These are phyloP conservation scores for Xerocomus brunneocitrinus DNA, from an alignment of 768 basidiomycete genomes.

Conservation along the genomic window DNA sequence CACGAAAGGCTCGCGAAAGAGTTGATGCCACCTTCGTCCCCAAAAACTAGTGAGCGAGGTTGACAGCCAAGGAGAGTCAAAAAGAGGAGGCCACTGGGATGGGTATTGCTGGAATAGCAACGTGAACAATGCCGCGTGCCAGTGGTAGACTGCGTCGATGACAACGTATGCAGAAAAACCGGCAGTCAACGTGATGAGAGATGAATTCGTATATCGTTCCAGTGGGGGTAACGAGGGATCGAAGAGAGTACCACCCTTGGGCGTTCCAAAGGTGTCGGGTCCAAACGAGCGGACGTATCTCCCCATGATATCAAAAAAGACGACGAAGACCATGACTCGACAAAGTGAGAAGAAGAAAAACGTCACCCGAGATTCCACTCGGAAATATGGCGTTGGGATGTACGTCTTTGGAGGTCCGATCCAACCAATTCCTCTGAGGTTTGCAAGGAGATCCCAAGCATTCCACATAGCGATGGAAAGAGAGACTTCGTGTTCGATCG, in stretches of 20 bases:
- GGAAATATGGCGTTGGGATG: slow-evolving; percentile 13
- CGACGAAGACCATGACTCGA: slow-evolving; percentile 1
- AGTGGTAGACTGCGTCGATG: slow-evolving; percentile 41
- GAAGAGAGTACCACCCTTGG: slow-evolving; percentile 36
- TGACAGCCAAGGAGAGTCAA: slow-evolving; percentile 51
- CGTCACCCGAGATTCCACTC: slow-evolving; percentile 15
- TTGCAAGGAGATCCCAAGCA: slow-evolving; percentile 23
- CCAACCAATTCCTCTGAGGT: slow-evolving; percentile 29
- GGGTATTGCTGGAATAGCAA: slow-evolving; percentile 45
- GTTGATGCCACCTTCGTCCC: slow-evolving; percentile 63
- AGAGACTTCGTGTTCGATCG: not conserved
- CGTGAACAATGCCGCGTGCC: slow-evolving; percentile 41
- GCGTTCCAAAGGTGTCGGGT: slow-evolving; percentile 36
- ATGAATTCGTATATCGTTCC: slow-evolving; percentile 39
- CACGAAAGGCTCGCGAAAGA: slow-evolving; percentile 56
- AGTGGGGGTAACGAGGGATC: slow-evolving; percentile 30
- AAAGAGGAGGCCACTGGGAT: slow-evolving; percentile 60
- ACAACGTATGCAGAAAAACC: slow-evolving; percentile 34
- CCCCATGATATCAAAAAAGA: slow-evolving; percentile 6
- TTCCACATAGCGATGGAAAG: slow-evolving; percentile 22
- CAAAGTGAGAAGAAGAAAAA: slow-evolving; percentile 18
- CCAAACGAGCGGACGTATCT: slow-evolving; percentile 24
- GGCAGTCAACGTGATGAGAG: slow-evolving; percentile 41
- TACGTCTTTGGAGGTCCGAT: slow-evolving; percentile 6
- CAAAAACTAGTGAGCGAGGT: slow-evolving; percentile 60